A percentile compares a stretch with the other conserved stretches of the same genome.
phyloP scores from a whole-genome alignment of 2,329 filamentous ascomycete genomes.

The Penicillium hesseltinei region DNA sequence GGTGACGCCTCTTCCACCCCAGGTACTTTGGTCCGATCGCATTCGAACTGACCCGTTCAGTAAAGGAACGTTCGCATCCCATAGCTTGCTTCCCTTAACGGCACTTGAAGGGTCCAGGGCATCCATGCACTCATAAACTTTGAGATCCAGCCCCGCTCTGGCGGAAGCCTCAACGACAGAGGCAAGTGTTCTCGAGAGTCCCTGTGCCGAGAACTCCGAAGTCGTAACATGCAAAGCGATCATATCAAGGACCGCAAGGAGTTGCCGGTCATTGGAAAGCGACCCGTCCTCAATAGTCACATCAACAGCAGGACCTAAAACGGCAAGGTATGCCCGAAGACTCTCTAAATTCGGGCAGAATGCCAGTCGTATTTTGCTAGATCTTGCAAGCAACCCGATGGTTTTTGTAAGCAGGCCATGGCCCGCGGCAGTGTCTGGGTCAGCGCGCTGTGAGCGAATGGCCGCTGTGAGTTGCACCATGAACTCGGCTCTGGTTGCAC shows the following conservation, averaged over 20 bases:
- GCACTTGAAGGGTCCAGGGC: slow-evolving; percentile 28
- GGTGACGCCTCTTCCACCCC: slow-evolving; percentile 59
- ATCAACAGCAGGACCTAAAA: slow-evolving; percentile 37
- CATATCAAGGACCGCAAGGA: slow-evolving; percentile 44
- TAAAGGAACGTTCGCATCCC: slow-evolving; percentile 58
- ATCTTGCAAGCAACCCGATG: slow-evolving; percentile 66
- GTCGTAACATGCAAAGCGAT: slow-evolving; percentile 44
- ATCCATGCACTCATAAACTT: slow-evolving; percentile 44
- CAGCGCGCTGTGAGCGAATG: slow-evolving; percentile 33
- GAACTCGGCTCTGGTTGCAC: slow-evolving; percentile 65
- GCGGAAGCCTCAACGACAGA: slow-evolving; percentile 39
- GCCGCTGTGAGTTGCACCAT: slow-evolving; percentile 57
- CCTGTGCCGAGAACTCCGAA: slow-evolving; percentile 50
- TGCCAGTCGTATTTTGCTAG: slow-evolving; percentile 65
- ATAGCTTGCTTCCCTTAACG: slow-evolving; percentile 39
- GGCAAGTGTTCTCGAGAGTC: slow-evolving; percentile 47
- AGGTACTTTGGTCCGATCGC: slow-evolving; percentile 50
- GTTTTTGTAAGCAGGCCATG: slow-evolving; percentile 60
- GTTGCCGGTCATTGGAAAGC: slow-evolving; percentile 1
- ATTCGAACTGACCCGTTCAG: slow-evolving; percentile 57
- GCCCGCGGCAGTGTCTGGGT: slow-evolving; percentile 8
- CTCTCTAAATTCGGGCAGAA: slow-evolving; percentile 76
- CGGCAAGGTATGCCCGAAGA: slow-evolving; percentile 71
- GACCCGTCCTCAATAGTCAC: background rate
- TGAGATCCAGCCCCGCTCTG: slow-evolving; percentile 30